phyloP scores from a whole-genome alignment of 1,284 basidiomycete species.

The Cyathus olla region DNA sequence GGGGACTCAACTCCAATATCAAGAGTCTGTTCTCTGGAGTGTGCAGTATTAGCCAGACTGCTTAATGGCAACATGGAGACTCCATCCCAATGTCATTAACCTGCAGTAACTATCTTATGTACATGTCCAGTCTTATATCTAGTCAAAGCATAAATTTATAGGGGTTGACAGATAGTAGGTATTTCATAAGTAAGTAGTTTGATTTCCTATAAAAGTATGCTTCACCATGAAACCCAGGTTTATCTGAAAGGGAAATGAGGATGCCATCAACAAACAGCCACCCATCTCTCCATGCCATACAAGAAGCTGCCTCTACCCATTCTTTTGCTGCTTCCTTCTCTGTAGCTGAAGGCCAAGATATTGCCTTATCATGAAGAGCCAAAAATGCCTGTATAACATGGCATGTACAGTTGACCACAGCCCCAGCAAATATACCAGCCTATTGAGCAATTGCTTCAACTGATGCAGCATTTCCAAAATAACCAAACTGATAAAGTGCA shows the following conservation, averaged over 20 bases:
- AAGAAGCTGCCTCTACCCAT: conserved; percentile 43
- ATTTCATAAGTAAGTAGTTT: conserved; percentile 50
- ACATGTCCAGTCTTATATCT: too few relatives aligned
- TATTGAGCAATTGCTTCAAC: conserved; percentile 42
- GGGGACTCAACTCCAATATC: too few relatives aligned
- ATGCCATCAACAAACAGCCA: conserved; percentile 52
- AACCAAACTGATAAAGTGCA: conserved; percentile 37
- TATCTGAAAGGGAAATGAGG: conserved; percentile 40
- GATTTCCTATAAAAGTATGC: conserved; percentile 49
- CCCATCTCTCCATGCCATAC: conserved; percentile 43
- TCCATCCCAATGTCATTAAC: too few relatives aligned
- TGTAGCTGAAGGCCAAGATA: conserved; percentile 21
- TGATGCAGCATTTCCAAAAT: conserved; percentile 43
- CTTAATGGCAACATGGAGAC: too few relatives aligned
- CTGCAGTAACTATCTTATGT: too few relatives aligned
- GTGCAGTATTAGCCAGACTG: too few relatives aligned
- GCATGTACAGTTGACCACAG: conserved; percentile 34
- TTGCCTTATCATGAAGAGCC: conserved; percentile 22
- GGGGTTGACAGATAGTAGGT: too few relatives aligned
- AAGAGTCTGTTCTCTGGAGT: too few relatives aligned
- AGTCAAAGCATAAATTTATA: too few relatives aligned
- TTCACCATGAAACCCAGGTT: conserved; percentile 43
- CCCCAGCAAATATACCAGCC: conserved; percentile 38
- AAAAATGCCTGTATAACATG: conserved; percentile 34
- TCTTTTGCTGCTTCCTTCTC: conserved; percentile 36